Percentiles rank a stretch among this genome's conserved stretches.
Evolutionary conservation across 2,329 filamentous ascomycete genomes (phyloP).

Genomic region (Didymella segeticola): DNA sequence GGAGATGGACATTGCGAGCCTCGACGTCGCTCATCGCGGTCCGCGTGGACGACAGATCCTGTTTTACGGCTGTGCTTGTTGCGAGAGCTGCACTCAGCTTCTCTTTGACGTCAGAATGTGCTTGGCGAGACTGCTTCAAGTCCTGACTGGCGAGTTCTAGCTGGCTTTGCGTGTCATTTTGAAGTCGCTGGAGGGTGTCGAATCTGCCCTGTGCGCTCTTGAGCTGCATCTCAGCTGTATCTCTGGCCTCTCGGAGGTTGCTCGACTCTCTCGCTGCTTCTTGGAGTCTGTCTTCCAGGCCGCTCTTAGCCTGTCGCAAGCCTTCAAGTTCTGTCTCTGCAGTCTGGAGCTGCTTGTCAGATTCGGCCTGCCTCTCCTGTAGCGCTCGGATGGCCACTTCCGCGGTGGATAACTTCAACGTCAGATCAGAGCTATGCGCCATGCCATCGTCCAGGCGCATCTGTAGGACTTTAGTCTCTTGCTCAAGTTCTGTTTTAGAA

Average conservation of each 20-base stretch:
- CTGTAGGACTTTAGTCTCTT: background rate
- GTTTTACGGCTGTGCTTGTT: slow-evolving; percentile 22
- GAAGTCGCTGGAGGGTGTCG: background rate
- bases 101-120: background rate
- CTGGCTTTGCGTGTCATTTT: slow-evolving; percentile 1
- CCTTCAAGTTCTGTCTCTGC: slow-evolving; percentile 27
- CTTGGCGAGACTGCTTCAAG: background rate
- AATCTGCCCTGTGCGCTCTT: background rate
- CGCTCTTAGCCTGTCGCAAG: slow-evolving; percentile 23
- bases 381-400: background rate
- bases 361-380: slow-evolving; percentile 14
- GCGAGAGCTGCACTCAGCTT: slow-evolving; percentile 17
- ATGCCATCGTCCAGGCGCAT: background rate
- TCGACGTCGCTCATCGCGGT: slow-evolving; percentile 27
- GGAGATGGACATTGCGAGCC: slow-evolving; percentile 22
- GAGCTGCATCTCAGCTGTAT: background rate
- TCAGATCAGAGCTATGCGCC: background rate
- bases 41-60: slow-evolving; percentile 21
- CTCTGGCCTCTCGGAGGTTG: background rate
- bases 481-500: background rate
- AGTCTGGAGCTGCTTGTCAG: slow-evolving; percentile 15
- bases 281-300: slow-evolving; percentile 2
- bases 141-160: slow-evolving; percentile 1
- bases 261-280: background rate
- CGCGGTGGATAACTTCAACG: background rate